Evolutionary conservation across 2,329 filamentous ascomycete species (phyloP).

Genomic region (Penicillium sp.): DNA sequence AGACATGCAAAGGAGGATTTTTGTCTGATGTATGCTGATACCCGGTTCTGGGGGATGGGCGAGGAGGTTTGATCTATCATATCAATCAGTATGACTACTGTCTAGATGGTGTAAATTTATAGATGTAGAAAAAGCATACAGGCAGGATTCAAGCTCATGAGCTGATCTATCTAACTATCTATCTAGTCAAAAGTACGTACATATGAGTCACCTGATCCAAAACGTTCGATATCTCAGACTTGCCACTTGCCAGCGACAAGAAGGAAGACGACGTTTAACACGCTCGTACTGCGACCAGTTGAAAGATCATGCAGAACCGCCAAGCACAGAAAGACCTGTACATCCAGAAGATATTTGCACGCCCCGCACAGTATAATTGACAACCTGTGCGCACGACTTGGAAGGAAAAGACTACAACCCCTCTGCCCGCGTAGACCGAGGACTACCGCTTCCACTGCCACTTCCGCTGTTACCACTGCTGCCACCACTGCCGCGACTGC

Average conservation of each 20-base stretch:
- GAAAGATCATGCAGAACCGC: slow-evolving; percentile 1
- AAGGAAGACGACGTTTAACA: neutral
- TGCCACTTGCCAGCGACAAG: neutral
- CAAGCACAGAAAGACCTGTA: slow-evolving; percentile 1
- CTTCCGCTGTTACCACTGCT: slow-evolving; percentile 43
- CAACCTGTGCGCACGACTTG: neutral
- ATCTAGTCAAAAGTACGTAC: slow-evolving; percentile 14
- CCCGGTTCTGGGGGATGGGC: slow-evolving; percentile 41
- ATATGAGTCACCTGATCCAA: neutral
- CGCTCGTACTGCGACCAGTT: slow-evolving; percentile 8
- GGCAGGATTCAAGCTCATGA: slow-evolving; percentile 11
- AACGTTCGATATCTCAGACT: neutral
- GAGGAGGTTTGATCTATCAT: slow-evolving; percentile 23
- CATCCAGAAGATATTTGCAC: slow-evolving; percentile 1
- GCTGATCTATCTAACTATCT: slow-evolving; percentile 10
- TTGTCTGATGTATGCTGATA: slow-evolving; percentile 42
- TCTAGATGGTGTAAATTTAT: neutral
- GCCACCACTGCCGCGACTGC: slow-evolving; percentile 48
- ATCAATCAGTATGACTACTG: neutral
- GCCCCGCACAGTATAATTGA: neutral
- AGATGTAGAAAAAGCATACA: neutral
- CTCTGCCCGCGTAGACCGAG: slow-evolving; percentile 35
- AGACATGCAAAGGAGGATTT: slow-evolving; percentile 18
- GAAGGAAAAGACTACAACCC: slow-evolving; percentile 17
- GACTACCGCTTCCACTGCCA: slow-evolving; percentile 37